Conservation (phyloP, 2,329 filamentous ascomycete genomes). For the Leptographium galeiforme region DNA sequence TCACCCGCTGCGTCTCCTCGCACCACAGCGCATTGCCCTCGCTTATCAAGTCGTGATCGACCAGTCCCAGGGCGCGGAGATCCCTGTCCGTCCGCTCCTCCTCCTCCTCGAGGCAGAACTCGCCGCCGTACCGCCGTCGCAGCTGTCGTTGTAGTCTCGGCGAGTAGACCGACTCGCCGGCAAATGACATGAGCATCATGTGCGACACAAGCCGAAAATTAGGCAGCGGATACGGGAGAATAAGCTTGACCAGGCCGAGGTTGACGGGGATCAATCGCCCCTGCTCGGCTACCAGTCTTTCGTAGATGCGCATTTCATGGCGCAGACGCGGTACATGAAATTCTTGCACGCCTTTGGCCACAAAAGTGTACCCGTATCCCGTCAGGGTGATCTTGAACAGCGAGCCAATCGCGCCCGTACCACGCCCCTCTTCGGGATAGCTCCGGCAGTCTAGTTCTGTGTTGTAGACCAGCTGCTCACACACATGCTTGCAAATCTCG, state of each 20-base stretch:
- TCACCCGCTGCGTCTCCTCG: background rate
- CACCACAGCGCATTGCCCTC: background rate
- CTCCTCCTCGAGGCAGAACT: background rate
- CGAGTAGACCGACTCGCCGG: background rate
- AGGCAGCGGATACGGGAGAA: background rate
- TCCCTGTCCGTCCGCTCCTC: background rate
- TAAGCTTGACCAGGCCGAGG: constrained; percentile 8
- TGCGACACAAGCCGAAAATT: constrained; percentile 1
- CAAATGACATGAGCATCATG: constrained; percentile 10
- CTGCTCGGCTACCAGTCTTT: background rate
- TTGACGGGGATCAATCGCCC: constrained; percentile 6
- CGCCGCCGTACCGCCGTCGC: background rate
- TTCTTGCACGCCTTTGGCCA: constrained; percentile 6
- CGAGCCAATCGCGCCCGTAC: constrained; percentile 1
- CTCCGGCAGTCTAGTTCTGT: constrained; percentile 1
- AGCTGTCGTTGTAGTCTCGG: background rate
- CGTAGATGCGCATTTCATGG: constrained; percentile 4
- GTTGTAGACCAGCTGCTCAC: background rate
- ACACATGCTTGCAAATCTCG: background rate
- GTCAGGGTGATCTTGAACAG: constrained; percentile 9
- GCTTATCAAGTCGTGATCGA: background rate
- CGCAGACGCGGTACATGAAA: background rate
- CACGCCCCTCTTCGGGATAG: background rate
- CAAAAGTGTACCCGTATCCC: constrained; percentile 9
- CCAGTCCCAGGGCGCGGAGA: background rate